Evolutionary conservation across 108 stramenopile species (phyloP).

Genomic region (Conticribra weissflogii): DNA sequence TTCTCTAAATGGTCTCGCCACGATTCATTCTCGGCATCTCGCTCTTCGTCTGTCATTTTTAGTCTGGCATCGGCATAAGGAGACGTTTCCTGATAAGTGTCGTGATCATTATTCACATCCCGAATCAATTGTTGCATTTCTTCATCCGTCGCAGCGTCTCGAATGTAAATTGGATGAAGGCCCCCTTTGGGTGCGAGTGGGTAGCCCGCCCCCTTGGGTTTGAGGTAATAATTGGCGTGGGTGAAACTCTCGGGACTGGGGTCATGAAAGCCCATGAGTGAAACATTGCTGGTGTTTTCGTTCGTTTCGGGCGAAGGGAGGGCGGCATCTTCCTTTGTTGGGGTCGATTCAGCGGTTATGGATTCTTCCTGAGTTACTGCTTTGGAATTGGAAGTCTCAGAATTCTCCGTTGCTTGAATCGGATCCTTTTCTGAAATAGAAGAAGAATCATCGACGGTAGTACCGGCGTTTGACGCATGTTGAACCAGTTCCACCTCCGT

Average conservation of each 20-base stretch:
- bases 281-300: not conserved
- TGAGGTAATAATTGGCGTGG: slow-evolving; percentile 17
- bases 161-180: slow-evolving; percentile 33
- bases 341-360: not conserved
- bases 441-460: not conserved
- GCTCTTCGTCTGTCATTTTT: slow-evolving; percentile 24
- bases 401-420: not conserved
- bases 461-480: not conserved
- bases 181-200: slow-evolving; percentile 27
- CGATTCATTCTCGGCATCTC: slow-evolving; percentile 9
- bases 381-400: not conserved
- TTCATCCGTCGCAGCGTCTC: not conserved
- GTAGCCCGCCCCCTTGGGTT: slow-evolving; percentile 45
- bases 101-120: slow-evolving; percentile 11
- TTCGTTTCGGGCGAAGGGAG: not conserved
- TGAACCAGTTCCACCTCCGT: slow-evolving; percentile 3
- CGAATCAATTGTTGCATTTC: too few species aligned
- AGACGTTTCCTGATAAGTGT: slow-evolving; percentile 13
- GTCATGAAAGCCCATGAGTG: slow-evolving; percentile 29
- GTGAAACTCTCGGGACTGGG: slow-evolving; percentile 25
- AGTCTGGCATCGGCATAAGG: slow-evolving; percentile 42
- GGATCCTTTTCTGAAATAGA: not conserved
- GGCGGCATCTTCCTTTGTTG: not conserved
- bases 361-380: not conserved
- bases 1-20: slow-evolving; percentile 17